Evolutionary conservation across 2,329 filamentous ascomycete species (phyloP).

Genomic region (Metarhizium robertsii): DNA sequence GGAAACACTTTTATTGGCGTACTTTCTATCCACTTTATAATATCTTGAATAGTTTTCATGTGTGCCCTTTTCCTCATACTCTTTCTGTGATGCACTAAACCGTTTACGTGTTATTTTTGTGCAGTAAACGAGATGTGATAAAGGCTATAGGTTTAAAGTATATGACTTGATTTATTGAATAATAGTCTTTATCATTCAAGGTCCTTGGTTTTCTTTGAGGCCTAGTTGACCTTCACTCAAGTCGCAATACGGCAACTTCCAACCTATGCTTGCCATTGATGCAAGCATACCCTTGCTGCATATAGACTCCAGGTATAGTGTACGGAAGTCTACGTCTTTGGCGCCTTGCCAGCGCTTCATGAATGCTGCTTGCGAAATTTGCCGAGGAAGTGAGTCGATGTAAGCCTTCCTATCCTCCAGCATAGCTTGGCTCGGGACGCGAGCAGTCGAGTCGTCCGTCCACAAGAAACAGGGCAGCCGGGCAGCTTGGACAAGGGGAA

Average conservation of each 20-base stretch:
- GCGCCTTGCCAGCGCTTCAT: not conserved
- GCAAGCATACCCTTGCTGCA: conserved; percentile 22
- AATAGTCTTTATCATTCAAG: too few relatives aligned
- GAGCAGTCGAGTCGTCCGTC: not conserved
- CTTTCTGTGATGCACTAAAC: too few relatives aligned
- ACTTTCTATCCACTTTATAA: too few relatives aligned
- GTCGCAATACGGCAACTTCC: not conserved
- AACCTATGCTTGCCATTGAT: conserved; percentile 7
- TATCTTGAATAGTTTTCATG: too few relatives aligned
- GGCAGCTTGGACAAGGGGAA: not conserved
- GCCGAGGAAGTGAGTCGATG: not conserved
- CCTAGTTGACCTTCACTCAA: too few relatives aligned
- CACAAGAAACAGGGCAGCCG: not conserved
- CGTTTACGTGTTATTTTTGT: too few relatives aligned
- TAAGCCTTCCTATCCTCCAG: not conserved
- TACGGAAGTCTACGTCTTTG: conserved; percentile 1
- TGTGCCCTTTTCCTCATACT: too few relatives aligned
- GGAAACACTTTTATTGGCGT: too few relatives aligned
- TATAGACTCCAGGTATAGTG: not conserved
- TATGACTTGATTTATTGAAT: too few relatives aligned
- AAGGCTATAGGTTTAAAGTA: too few relatives aligned
- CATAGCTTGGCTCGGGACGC: not conserved
- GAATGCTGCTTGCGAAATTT: not conserved
- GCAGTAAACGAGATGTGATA: too few relatives aligned
- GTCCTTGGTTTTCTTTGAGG: too few relatives aligned